A percentile compares a stretch with the other conserved stretches of the same genome.
These are phyloP conservation scores for Nigrospora sphaerica DNA, from an alignment of 2,329 filamentous ascomycete genomes.

Conservation along the genomic window DNA sequence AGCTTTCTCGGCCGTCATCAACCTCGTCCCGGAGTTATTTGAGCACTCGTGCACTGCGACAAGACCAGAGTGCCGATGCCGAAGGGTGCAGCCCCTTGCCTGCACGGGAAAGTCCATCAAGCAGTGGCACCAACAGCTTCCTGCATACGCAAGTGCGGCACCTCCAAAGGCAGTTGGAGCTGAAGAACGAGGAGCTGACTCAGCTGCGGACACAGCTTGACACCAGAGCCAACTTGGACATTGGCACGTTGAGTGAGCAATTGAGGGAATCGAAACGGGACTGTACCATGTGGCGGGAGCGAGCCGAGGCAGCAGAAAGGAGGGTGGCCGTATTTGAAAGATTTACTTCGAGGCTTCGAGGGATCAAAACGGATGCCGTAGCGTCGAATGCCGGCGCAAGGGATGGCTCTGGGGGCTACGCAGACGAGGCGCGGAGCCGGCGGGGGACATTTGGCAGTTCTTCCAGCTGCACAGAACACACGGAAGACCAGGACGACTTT, in stretches of 20 bases:
- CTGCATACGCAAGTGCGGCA: slow-evolving; percentile 41
- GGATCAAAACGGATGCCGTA: background rate
- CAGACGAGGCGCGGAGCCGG: background rate
- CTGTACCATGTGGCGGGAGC: slow-evolving; percentile 41
- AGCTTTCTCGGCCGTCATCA: slow-evolving; percentile 24
- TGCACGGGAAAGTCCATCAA: slow-evolving; percentile 7
- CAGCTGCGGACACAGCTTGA: slow-evolving; percentile 40
- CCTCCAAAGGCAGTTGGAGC: slow-evolving; percentile 39
- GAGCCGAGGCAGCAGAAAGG: slow-evolving; percentile 49
- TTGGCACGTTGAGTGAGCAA: slow-evolving; percentile 40
- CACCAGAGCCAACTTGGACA: slow-evolving; percentile 31
- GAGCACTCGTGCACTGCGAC: background rate
- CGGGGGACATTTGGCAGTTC: background rate
- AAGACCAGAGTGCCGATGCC: slow-evolving; percentile 2
- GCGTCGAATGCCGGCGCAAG: no score
- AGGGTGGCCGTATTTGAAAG: slow-evolving; percentile 40
- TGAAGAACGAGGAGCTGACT: slow-evolving; percentile 35
- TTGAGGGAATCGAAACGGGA: slow-evolving; percentile 36
- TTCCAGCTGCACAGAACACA: slow-evolving; percentile 6
- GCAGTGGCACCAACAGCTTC: slow-evolving; percentile 22
- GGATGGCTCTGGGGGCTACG: no score
- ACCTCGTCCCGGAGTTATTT: slow-evolving; percentile 9
- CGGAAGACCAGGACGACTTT: slow-evolving; percentile 8
- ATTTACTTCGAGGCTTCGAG: slow-evolving; percentile 27
- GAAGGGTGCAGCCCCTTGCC: background rate